phyloP scores from a whole-genome alignment of 2,329 filamentous ascomycete species.

The Aspergillus sp. region DNA sequence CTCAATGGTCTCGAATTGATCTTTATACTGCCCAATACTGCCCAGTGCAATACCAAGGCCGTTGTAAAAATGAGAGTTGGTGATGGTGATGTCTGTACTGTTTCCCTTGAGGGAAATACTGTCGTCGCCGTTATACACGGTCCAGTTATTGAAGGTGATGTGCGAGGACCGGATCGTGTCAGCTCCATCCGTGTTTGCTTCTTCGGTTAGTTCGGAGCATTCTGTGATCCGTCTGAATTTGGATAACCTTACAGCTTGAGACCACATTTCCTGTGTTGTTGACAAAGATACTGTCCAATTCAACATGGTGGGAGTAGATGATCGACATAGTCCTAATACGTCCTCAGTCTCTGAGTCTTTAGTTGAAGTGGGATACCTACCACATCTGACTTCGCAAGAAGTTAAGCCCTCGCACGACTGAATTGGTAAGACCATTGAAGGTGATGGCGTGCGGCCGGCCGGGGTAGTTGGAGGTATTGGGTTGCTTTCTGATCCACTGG shows the following conservation, averaged over 20 bases:
- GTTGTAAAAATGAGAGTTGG: conserved; percentile 49
- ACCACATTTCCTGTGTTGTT: conserved; percentile 41
- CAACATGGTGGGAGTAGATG: conserved; percentile 47
- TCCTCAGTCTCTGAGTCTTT: background rate
- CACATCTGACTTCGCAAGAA: conserved; percentile 60
- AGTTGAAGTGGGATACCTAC: conserved; percentile 21
- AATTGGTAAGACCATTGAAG: conserved; percentile 16
- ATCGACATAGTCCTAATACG: conserved; percentile 50
- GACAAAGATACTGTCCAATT: conserved; percentile 53
- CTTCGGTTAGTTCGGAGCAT: background rate
- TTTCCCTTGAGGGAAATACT: conserved; percentile 57
- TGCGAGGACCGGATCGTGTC: conserved; percentile 56
- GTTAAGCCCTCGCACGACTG: conserved; percentile 18
- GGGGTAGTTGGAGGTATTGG: conserved; percentile 28
- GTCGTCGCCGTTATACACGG: conserved; percentile 54
- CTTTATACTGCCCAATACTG: conserved; percentile 56
- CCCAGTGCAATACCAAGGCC: conserved; percentile 58
- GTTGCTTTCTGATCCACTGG: conserved; percentile 18
- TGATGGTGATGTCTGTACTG: conserved; percentile 54
- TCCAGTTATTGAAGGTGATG: conserved; percentile 53
- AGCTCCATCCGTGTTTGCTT: conserved; percentile 48
- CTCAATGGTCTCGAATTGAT: conserved; percentile 50
- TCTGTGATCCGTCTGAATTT: no score
- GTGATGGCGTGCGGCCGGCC: conserved; percentile 30
- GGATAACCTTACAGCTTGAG: conserved; percentile 13